These are phyloP conservation scores for Haberlea rhodopensis DNA, from an alignment of 257 asterid species.

Conservation along the genomic window DNA sequence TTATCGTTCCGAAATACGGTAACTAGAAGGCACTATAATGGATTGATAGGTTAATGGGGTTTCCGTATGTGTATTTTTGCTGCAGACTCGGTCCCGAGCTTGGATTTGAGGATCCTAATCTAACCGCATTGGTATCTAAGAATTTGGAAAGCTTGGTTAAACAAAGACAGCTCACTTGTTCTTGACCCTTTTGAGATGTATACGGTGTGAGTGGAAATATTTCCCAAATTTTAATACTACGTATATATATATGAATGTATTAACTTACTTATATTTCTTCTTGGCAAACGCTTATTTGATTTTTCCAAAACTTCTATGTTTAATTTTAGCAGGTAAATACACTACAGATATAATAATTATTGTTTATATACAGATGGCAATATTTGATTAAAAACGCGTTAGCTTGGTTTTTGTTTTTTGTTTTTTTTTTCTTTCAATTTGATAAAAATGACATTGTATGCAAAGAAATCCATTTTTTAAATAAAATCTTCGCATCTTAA, in stretches of 20 bases:
- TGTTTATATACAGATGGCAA: neutral
- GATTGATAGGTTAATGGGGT: neutral
- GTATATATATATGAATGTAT: conserved; percentile 10
- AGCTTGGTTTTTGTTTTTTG: neutral
- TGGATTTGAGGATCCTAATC: conserved; percentile 82
- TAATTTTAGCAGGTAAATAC: too few relatives aligned
- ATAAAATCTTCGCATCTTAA: too few relatives aligned
- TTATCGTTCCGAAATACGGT: too few relatives aligned
- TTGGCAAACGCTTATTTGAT: neutral
- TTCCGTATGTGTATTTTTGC: conserved; percentile 12
- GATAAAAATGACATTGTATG: too few relatives aligned
- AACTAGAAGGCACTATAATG: neutral
- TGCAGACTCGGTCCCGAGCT: conserved; percentile 81
- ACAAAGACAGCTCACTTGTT: conserved; percentile 63
- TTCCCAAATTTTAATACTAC: neutral
- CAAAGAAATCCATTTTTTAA: too few relatives aligned
- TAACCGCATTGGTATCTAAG: conserved; percentile 63
- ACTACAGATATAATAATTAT: neutral
- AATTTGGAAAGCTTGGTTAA: conserved; percentile 80
- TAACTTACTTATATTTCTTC: neutral
- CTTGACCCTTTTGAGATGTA: conserved; percentile 27
- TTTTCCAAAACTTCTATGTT: neutral
- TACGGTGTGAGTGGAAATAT: neutral
- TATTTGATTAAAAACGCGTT: too few relatives aligned
- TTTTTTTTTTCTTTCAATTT: too few relatives aligned